Conservation (phyloP, 768 basidiomycete genomes). For the Suillus sp. region DNA sequence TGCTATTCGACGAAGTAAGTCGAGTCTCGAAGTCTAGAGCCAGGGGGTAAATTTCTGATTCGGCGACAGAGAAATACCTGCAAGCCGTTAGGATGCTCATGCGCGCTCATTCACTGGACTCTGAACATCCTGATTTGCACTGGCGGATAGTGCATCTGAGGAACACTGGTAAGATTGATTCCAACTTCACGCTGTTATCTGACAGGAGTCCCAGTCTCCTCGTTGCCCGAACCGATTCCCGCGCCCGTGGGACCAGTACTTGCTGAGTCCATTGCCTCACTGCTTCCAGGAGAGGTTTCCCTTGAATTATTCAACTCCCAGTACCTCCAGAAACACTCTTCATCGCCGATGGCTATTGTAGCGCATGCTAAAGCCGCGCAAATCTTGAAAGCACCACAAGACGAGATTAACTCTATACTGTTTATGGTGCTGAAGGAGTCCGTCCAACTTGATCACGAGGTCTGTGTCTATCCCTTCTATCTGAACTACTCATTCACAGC, state of each 20-base stretch:
- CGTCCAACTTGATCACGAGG: constrained; percentile 49
- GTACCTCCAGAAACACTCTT: constrained; percentile 66
- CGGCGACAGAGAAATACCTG: constrained; percentile 67
- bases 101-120: constrained; percentile 52
- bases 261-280: constrained; percentile 43
- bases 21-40: constrained; percentile 5
- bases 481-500: neutral
- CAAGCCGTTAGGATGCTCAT: constrained; percentile 74
- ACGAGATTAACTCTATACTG: constrained; percentile 62
- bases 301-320: constrained; percentile 73
- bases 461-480: constrained; percentile 28
- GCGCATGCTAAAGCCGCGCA: constrained; percentile 61
- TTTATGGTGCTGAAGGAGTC: constrained; percentile 51
- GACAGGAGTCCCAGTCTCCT: constrained; percentile 40
- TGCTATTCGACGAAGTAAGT: constrained; percentile 75
- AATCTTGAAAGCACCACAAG: constrained; percentile 46
- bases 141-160: constrained; percentile 67
- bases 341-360: constrained; percentile 54
- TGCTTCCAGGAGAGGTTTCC: constrained; percentile 60
- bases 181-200: constrained; percentile 10
- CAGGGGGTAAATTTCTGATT: constrained; percentile 3
- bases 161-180: constrained; percentile 44
- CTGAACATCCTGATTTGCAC: constrained; percentile 69
- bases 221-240: constrained; percentile 44
- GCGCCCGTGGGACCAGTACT: constrained; percentile 54